Conservation (phyloP, 202 grass and related monocot species). For the Elaeis oleifera region DNA sequence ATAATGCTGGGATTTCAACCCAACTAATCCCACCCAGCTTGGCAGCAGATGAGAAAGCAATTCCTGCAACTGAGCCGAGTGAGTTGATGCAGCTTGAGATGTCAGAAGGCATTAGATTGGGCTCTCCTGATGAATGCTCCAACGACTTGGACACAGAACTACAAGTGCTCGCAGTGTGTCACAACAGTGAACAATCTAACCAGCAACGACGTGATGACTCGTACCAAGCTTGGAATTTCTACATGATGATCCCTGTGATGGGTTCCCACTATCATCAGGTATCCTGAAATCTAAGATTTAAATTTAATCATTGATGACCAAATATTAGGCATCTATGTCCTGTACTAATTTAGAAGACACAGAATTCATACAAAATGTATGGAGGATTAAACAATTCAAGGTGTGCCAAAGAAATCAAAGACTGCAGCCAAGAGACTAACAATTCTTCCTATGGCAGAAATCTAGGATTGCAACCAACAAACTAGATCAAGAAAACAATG, state of each 20-base stretch:
- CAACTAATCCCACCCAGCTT: not conserved
- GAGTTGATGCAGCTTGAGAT: conserved; percentile 47
- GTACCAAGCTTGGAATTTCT: conserved; percentile 42
- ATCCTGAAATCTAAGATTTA: not conserved
- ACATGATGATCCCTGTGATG: conserved; percentile 36
- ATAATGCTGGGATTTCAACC: not conserved
- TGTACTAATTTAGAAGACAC: no score
- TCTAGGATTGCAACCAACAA: no score
- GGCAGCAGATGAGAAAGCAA: conserved; percentile 4
- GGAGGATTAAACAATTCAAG: no score
- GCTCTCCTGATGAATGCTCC: conserved; percentile 42
- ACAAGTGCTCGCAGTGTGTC: conserved; percentile 27
- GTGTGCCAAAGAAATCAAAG: no score
- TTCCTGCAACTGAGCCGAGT: conserved; percentile 15
- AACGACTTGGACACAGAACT: conserved; percentile 43
- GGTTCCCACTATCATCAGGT: conserved; percentile 45
- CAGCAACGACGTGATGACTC: conserved; percentile 30
- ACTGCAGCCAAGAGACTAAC: no score
- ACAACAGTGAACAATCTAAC: conserved; percentile 25
- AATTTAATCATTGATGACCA: no score
- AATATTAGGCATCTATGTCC: no score
- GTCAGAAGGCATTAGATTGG: conserved; percentile 24
- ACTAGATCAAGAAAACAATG: no score
- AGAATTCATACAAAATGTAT: no score
- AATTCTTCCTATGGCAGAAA: no score